Base-by-base conservation (phyloP, 768 basidiomycete species). In the Cystofilobasidium bisporidii region DNA sequence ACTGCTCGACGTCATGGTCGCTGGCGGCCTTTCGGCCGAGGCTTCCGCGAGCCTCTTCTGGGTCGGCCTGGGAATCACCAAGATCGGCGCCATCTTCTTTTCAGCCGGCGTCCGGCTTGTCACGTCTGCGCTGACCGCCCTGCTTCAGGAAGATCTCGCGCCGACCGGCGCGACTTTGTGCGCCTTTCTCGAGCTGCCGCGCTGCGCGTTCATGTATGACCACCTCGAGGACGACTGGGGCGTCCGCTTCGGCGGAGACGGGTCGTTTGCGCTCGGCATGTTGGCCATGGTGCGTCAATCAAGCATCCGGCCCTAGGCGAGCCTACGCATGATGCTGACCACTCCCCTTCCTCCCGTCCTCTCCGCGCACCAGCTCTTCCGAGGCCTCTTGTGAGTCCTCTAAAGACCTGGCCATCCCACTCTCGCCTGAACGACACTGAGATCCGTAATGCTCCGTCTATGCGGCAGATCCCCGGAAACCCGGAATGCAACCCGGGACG, bases 221-320 rank as follows among this genome's bases (percentile, higher is more conserved):
- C 28, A 28, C 1, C 53, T 56, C 28, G 30, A 56, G 53, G 53
- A 56, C 26, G 53, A 56, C 53, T 56, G 53, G 53, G 30, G 53
- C 53, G 53, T 56, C 18, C 53, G 30, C 30, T 56, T 56, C 28
- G 53, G 53, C 17, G n/a, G 17, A 2, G 53, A 56, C 20, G 53
- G 30, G 2, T 56, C 53, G 28, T 56, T 56, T 15, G 28, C 53
- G 15, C 30, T 56, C 14, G 53, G 53, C 17, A 22, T 56, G 8
- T 30, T 56, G 14, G 26, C 53, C 1, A 14, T 56, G 53, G 53
- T 56, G 14, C 3, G 53, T 50, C 5, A 12, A 36, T 36, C 36
- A 5, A 5, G 6, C 36, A 36, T n/a, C n/a, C n/a, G n/a, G n/a
- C n/a, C n/a, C n/a, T n/a, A n/a, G n/a, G n/a, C n/a, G n/a, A n/a